A percentile compares a stretch with the other conserved stretches of the same genome.
These are phyloP conservation scores for Gossypium laxum DNA, from an alignment of 441 rosid genomes.

Conservation along the genomic window DNA sequence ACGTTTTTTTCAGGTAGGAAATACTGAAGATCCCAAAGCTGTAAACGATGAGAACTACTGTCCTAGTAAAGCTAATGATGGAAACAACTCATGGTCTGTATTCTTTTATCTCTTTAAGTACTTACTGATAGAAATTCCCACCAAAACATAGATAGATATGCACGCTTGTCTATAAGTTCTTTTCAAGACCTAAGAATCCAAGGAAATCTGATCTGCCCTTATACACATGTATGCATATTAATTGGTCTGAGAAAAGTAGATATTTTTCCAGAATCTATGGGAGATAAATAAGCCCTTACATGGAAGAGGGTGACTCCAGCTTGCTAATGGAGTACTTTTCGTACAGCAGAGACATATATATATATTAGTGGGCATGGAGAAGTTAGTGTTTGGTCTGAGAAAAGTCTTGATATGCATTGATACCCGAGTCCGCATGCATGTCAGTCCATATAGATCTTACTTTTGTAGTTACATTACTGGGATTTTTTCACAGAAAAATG, in stretches of 20 bases:
- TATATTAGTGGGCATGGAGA: slow-evolving; percentile 5
- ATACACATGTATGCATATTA: neutral
- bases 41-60: slow-evolving; percentile 32
- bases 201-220: slow-evolving; percentile 21
- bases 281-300: slow-evolving; percentile 19
- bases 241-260: neutral
- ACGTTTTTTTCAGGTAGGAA: slow-evolving; percentile 25
- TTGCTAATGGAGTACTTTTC: neutral
- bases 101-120: neutral
- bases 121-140: neutral
- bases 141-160: neutral
- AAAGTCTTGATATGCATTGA: slow-evolving; percentile 28
- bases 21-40: slow-evolving; percentile 38
- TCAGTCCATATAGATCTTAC: slow-evolving; percentile 18
- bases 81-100: slow-evolving; percentile 39
- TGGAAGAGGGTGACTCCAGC: slow-evolving; percentile 7
- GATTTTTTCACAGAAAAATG: neutral
- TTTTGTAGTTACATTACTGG: neutral
- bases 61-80: slow-evolving; percentile 33
- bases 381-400: neutral
- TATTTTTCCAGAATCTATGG: slow-evolving; percentile 15
- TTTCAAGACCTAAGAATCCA: slow-evolving; percentile 11
- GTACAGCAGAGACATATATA: neutral
- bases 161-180: slow-evolving; percentile 14
- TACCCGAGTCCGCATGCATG: slow-evolving; percentile 15